A percentile compares a stretch with the other conserved stretches of the same genome.
Conservation (phyloP, 176 grass and related monocot genomes). For the Rhynchospora breviuscula region DNA sequence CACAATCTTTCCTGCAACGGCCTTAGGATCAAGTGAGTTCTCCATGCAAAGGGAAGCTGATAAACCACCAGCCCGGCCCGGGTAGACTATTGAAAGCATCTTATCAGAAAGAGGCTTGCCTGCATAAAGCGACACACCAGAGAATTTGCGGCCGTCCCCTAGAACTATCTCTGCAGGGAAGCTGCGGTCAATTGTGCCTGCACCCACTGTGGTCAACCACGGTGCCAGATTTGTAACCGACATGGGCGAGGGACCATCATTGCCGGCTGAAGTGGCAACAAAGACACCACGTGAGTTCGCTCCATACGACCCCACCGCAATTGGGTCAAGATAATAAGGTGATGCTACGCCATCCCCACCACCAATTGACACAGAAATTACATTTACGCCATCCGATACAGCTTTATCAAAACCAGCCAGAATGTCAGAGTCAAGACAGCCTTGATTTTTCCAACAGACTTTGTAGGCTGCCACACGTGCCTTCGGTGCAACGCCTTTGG, state of each 20-base stretch:
- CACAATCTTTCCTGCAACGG: conserved; percentile 69
- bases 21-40: conserved; percentile 77
- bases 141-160: conserved; percentile 54
- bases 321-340: conserved; percentile 88
- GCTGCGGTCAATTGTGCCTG: conserved; percentile 82
- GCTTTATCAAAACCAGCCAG: conserved; percentile 90
- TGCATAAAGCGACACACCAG: conserved; percentile 75
- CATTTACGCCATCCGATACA: conserved; percentile 78
- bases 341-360: conserved; percentile 55
- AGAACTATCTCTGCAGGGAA: conserved; percentile 76
- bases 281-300: conserved; percentile 67
- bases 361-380: conserved; percentile 89
- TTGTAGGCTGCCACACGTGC: conserved; percentile 82
- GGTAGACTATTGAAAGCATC: conserved; percentile 60
- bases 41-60: conserved; percentile 91
- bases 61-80: conserved; percentile 47
- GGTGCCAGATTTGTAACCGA: conserved; percentile 88
- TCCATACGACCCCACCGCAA: conserved; percentile 75
- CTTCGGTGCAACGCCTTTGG: conserved; percentile 94
- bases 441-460: conserved; percentile 84
- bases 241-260: conserved; percentile 69
- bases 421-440: conserved; percentile 95
- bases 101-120: conserved; percentile 43
- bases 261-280: conserved; percentile 84
- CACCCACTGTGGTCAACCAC: conserved; percentile 86